Percentiles rank a stretch among this genome's conserved stretches.
phyloP scores from a whole-genome alignment of 179 eudicot species.

The Actinidia polygama region DNA sequence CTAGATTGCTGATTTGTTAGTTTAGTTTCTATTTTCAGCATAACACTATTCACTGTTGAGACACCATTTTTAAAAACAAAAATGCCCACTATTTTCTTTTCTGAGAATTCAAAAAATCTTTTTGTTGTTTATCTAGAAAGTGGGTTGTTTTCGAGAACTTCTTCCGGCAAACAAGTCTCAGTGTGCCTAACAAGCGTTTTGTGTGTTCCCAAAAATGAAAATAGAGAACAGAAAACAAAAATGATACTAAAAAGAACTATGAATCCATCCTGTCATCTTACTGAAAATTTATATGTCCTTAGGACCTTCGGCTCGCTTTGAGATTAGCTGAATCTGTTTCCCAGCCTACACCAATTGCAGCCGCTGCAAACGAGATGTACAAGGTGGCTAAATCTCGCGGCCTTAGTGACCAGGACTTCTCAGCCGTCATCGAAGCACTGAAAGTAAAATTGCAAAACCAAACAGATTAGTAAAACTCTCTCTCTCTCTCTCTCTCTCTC shows the following conservation, averaged over 20 bases:
- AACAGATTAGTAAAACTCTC: slow-evolving; percentile 1
- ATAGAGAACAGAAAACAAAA: too few species aligned
- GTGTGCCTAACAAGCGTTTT: too few species aligned
- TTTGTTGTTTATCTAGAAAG: too few species aligned
- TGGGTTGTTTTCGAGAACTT: too few species aligned
- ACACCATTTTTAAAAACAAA: too few species aligned
- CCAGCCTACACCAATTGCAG: slow-evolving; percentile 86
- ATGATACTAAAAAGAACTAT: too few species aligned
- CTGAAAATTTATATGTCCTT: slow-evolving; percentile 14
- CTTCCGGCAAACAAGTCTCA: too few species aligned
- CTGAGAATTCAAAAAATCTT: too few species aligned
- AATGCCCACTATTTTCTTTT: too few species aligned
- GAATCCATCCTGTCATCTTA: background rate
- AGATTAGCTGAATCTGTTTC: slow-evolving; percentile 92
- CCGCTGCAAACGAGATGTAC: slow-evolving; percentile 91
- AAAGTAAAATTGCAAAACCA: slow-evolving; percentile 50
- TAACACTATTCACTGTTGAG: too few species aligned
- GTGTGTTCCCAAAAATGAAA: too few species aligned
- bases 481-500: background rate
- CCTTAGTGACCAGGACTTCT: slow-evolving; percentile 85
- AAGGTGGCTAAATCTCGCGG: slow-evolving; percentile 82
- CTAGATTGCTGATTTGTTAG: background rate
- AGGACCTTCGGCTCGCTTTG: slow-evolving; percentile 95
- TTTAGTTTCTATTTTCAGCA: too few species aligned
- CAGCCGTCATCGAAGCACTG: slow-evolving; percentile 92